Evolutionary conservation across 768 basidiomycete genomes (phyloP).

Genomic region (Boletus sp.): DNA sequence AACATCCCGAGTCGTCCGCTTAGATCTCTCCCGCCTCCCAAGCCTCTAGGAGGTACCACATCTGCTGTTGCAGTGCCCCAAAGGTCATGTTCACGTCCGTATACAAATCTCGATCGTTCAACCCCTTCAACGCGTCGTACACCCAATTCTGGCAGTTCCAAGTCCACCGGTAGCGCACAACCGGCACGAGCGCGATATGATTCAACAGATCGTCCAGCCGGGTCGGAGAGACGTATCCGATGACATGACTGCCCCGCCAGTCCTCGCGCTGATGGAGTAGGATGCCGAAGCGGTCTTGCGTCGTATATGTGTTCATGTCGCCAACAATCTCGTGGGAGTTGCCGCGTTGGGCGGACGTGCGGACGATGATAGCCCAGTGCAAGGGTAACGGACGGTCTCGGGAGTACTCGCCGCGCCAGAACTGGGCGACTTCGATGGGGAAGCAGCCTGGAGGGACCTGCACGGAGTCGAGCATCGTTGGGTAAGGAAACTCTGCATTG

Average conservation of each 20-base stretch:
- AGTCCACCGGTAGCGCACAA: slow-evolving; percentile 10
- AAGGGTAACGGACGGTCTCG: slow-evolving; percentile 14
- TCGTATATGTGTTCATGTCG: slow-evolving; percentile 22
- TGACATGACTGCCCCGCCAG: slow-evolving; percentile 26
- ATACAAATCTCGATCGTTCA: slow-evolving; percentile 11
- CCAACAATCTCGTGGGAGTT: slow-evolving; percentile 31
- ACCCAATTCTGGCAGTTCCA: slow-evolving; percentile 34
- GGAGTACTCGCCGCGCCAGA: slow-evolving; percentile 27
- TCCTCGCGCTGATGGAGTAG: slow-evolving; percentile 7
- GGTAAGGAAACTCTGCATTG: neutral
- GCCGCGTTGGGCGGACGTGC: slow-evolving; percentile 16
- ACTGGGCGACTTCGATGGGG: slow-evolving; percentile 29
- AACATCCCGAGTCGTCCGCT: neutral
- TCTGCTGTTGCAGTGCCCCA: slow-evolving; percentile 24
- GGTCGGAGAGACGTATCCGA: slow-evolving; percentile 21
- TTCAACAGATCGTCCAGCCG: slow-evolving; percentile 17
- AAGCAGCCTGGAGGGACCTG: slow-evolving; percentile 13
- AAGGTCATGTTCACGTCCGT: slow-evolving; percentile 18
- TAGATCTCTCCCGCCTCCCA: slow-evolving; percentile 30
- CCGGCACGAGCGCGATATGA: slow-evolving; percentile 18
- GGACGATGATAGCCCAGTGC: slow-evolving; percentile 30
- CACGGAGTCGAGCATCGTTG: slow-evolving; percentile 15
- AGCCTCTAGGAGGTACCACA: slow-evolving; percentile 28
- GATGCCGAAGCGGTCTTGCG: slow-evolving; percentile 13
- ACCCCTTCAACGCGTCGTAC: slow-evolving; percentile 19